Evolutionary conservation across 2,329 filamentous ascomycete species (phyloP).

Genomic region (Xylaria sp.): DNA sequence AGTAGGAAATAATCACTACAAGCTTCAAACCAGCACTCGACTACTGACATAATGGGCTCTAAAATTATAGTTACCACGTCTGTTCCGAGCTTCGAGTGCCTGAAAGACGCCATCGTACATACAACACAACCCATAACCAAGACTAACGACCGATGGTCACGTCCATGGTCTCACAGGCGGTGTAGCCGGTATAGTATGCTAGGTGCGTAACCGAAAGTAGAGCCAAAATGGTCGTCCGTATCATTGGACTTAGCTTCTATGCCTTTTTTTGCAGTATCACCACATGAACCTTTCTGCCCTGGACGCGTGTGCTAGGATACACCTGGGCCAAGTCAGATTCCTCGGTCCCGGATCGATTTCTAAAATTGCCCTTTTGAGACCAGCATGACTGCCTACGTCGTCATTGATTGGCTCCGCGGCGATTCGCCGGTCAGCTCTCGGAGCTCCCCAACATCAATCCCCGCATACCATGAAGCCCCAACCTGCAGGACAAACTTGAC

Average conservation of each 20-base stretch:
- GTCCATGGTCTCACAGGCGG: background rate
- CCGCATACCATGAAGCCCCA: slow-evolving; percentile 28
- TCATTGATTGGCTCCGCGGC: slow-evolving; percentile 31
- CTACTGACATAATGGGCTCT: background rate
- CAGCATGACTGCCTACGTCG: slow-evolving; percentile 12
- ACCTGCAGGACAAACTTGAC: slow-evolving; percentile 18
- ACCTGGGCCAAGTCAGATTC: slow-evolving; percentile 6
- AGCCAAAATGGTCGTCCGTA: slow-evolving; percentile 3
- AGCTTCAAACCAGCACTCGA: background rate
- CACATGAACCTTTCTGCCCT: slow-evolving; percentile 8
- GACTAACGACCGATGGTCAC: background rate
- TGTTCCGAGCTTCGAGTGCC: background rate
- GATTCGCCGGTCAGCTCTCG: slow-evolving; percentile 25
- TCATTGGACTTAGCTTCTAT: background rate
- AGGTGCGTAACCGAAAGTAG: background rate
- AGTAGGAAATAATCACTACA: background rate
- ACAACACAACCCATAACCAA: background rate
- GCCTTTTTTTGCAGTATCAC: background rate
- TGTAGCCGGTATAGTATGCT: background rate
- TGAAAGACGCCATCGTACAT: slow-evolving; percentile 14
- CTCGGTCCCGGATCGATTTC: slow-evolving; percentile 33
- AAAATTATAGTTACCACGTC: background rate
- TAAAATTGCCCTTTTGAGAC: slow-evolving; percentile 27
- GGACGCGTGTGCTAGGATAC: slow-evolving; percentile 26
- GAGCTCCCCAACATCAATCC: slow-evolving; percentile 35